These are phyloP conservation scores for Schwanniomyces polymorphus DNA, from an alignment of 805 yeast species.

Conservation along the genomic window DNA sequence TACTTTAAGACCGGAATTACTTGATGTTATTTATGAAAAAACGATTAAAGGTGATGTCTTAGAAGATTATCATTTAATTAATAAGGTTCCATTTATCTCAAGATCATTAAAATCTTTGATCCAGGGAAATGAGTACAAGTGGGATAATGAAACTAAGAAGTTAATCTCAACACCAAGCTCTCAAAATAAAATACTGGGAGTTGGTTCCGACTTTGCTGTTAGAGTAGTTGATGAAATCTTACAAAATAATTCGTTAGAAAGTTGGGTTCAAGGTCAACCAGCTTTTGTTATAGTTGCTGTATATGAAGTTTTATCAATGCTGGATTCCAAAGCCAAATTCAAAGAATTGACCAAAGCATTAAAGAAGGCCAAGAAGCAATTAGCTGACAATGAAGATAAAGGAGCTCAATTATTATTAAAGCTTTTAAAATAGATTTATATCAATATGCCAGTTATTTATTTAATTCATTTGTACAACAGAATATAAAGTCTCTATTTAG, in stretches of 20 bases:
- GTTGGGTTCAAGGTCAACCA: slow-evolving; percentile 69
- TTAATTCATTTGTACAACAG: not conserved
- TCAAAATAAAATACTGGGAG: slow-evolving; percentile 37
- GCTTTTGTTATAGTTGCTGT: slow-evolving; percentile 81
- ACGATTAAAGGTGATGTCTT: slow-evolving; percentile 63
- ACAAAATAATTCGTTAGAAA: slow-evolving; percentile 44
- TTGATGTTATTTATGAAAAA: slow-evolving; percentile 56
- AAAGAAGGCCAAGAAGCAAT: slow-evolving; percentile 46
- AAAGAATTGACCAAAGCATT: slow-evolving; percentile 54
- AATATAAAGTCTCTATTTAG: not conserved
- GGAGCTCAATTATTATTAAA: slow-evolving; percentile 50
- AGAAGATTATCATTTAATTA: slow-evolving; percentile 66
- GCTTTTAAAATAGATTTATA: slow-evolving; percentile 12
- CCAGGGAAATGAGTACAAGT: slow-evolving; percentile 84
- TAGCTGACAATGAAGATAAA: slow-evolving; percentile 56
- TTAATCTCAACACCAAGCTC: slow-evolving; percentile 40
- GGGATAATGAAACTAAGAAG: slow-evolving; percentile 48
- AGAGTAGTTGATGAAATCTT: slow-evolving; percentile 54
- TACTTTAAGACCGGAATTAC: slow-evolving; percentile 46
- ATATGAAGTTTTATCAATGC: slow-evolving; percentile 59
- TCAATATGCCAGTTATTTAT: not conserved
- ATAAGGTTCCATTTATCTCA: slow-evolving; percentile 65
- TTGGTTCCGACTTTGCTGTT: slow-evolving; percentile 61
- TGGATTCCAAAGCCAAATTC: slow-evolving; percentile 37
- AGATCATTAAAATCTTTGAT: slow-evolving; percentile 75